Percentiles rank a stretch among this genome's conserved stretches.
These are phyloP conservation scores for Tephrocybe sp. DNA, from an alignment of 768 basidiomycete species.

Conservation along the genomic window DNA sequence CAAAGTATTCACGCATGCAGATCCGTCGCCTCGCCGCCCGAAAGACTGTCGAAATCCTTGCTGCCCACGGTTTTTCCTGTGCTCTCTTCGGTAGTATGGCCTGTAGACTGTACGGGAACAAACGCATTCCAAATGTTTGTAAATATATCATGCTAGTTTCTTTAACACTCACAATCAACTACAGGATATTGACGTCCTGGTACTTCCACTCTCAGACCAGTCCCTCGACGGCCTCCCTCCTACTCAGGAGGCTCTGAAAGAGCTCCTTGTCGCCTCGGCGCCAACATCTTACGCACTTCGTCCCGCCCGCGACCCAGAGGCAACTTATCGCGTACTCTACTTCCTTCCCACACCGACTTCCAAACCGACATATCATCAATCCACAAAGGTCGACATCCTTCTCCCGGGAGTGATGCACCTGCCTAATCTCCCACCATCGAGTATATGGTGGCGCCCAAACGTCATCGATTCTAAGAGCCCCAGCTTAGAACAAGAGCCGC, in stretches of 20 bases:
- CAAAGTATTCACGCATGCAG: conserved; percentile 5
- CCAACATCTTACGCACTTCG: conserved; percentile 9
- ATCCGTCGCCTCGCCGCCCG: conserved; percentile 17
- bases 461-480: background rate
- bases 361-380: conserved; percentile 5
- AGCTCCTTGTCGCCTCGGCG: conserved; percentile 8
- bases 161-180: background rate
- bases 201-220: conserved; percentile 8
- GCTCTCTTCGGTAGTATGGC: conserved; percentile 21
- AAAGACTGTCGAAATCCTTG: conserved; percentile 9
- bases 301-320: conserved; percentile 13
- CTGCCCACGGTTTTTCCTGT: conserved; percentile 9
- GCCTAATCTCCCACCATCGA: conserved; percentile 4
- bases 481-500: background rate
- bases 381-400: conserved; percentile 16
- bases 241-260: conserved; percentile 15
- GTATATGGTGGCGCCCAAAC: background rate
- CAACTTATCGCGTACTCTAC: conserved; percentile 16
- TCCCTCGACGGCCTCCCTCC: conserved; percentile 2
- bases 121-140: conserved; percentile 16
- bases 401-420: conserved; percentile 20
- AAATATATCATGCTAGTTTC: no score
- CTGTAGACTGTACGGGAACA: conserved; percentile 17
- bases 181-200: conserved; percentile 18
- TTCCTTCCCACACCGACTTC: conserved; percentile 15